Evolutionary conservation across 1,284 basidiomycete genomes (phyloP).

Genomic region (Somion occarium): DNA sequence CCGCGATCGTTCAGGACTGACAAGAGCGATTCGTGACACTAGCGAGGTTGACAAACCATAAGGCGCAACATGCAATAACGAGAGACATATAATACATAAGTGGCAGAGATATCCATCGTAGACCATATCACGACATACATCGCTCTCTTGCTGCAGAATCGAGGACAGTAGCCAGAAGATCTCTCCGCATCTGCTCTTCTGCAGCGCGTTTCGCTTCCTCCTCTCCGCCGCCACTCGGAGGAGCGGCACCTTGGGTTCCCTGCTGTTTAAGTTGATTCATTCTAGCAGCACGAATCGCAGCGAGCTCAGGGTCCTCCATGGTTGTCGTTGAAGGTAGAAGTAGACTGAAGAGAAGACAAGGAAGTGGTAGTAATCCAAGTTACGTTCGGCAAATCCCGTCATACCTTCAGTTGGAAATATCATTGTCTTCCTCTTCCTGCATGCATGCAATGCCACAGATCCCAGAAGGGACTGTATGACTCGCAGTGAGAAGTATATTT

Average conservation of each 20-base stretch:
- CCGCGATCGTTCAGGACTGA: constrained; percentile 82
- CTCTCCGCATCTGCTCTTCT: constrained; percentile 74
- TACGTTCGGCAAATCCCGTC: neutral
- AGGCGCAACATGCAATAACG: neutral
- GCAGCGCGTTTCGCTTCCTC: constrained; percentile 56
- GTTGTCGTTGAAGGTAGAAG: too few species aligned
- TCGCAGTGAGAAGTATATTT: constrained; percentile 2
- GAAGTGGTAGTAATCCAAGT: too few species aligned
- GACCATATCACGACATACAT: constrained; percentile 52
- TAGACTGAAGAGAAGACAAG: too few species aligned
- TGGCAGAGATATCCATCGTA: neutral
- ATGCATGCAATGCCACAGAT: neutral
- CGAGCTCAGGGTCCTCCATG: constrained; percentile 38
- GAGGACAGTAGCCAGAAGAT: constrained; percentile 84
- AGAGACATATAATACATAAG: constrained; percentile 1
- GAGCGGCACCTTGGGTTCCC: constrained; percentile 7
- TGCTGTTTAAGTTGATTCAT: constrained; percentile 34
- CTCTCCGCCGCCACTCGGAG: constrained; percentile 32
- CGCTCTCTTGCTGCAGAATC: constrained; percentile 87
- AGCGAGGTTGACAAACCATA: constrained; percentile 1
- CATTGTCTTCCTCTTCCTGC: too few species aligned
- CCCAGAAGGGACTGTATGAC: neutral
- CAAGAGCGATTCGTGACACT: constrained; percentile 92
- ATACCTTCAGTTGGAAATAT: too few species aligned
- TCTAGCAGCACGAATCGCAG: constrained; percentile 40